A percentile compares a stretch with the other conserved stretches of the same genome.
Evolutionary conservation across 352 stramenopile species (phyloP).

Genomic region (Phytopythium ostracodes): DNA sequence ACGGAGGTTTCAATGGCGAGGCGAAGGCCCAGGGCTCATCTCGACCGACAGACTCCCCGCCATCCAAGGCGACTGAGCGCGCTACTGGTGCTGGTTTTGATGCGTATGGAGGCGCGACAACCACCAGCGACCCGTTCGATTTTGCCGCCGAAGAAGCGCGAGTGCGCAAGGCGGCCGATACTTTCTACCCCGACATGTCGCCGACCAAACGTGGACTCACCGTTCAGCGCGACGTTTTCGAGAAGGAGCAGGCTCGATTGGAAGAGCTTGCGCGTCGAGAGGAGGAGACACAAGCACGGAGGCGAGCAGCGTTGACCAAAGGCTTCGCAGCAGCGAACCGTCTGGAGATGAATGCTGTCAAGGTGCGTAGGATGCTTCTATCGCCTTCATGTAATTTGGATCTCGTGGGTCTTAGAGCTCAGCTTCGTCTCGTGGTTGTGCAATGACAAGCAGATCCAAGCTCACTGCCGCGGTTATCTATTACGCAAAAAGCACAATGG

Average conservation of each 20-base stretch:
- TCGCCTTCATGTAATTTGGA: too few relatives aligned
- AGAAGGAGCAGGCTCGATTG: conserved; percentile 36
- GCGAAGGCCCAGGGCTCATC: neutral
- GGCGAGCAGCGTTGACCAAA: conserved; percentile 17
- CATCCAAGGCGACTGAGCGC: neutral
- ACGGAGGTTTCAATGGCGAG: neutral
- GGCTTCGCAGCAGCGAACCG: conserved; percentile 26
- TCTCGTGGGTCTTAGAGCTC: too few relatives aligned
- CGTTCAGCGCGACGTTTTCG: conserved; percentile 31
- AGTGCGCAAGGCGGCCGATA: conserved; percentile 48
- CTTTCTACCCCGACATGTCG: conserved; percentile 51
- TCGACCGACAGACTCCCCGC: neutral
- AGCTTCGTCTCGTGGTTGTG: neutral
- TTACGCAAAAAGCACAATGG: conserved; percentile 15
- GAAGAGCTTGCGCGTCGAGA: conserved; percentile 22
- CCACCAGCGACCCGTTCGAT: conserved; percentile 17
- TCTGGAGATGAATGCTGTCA: conserved; percentile 44
- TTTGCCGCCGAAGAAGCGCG: conserved; percentile 56
- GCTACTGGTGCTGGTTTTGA: neutral
- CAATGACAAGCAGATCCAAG: conserved; percentile 45
- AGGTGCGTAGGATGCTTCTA: conserved; percentile 12
- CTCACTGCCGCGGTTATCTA: conserved; percentile 50
- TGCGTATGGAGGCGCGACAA: neutral
- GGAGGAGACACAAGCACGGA: conserved; percentile 13
- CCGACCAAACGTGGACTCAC: conserved; percentile 48